These are phyloP conservation scores for Trichoderma reesei DNA, from an alignment of 495 filamentous ascomycete genomes.

Conservation along the genomic window DNA sequence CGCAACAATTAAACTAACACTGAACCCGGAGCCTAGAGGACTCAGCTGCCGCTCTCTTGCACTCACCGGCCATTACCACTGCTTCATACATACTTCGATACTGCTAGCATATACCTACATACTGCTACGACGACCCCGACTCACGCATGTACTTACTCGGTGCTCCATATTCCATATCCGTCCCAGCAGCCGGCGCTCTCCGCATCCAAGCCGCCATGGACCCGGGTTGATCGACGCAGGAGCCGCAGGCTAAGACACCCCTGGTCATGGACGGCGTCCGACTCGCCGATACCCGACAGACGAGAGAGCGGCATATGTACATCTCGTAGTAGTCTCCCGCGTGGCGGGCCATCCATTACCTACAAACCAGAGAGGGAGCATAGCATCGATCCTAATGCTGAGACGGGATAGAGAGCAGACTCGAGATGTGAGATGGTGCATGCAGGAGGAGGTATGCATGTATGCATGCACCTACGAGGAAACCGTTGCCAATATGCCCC, in stretches of 20 bases:
- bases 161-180: too few relatives aligned
- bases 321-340: not conserved
- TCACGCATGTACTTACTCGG: too few relatives aligned
- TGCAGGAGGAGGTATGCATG: too few relatives aligned
- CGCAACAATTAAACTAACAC: not conserved
- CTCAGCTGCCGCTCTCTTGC: not conserved
- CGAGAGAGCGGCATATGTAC: not conserved
- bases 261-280: not conserved
- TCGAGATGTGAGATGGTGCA: too few relatives aligned
- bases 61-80: not conserved
- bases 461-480: too few relatives aligned
- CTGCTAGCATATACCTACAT: not conserved
- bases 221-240: not conserved
- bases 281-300: not conserved
- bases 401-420: too few relatives aligned
- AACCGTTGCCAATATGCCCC: too few relatives aligned
- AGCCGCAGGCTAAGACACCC: not conserved
- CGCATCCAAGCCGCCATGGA: not conserved
- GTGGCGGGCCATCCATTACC: too few relatives aligned
- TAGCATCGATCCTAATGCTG: too few relatives aligned
- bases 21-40: not conserved
- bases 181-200: not conserved
- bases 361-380: too few relatives aligned
- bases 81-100: not conserved
- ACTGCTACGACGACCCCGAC: too few relatives aligned